phyloP scores from a whole-genome alignment of 2,329 filamentous ascomycete species.

The Cercospora beticola region DNA sequence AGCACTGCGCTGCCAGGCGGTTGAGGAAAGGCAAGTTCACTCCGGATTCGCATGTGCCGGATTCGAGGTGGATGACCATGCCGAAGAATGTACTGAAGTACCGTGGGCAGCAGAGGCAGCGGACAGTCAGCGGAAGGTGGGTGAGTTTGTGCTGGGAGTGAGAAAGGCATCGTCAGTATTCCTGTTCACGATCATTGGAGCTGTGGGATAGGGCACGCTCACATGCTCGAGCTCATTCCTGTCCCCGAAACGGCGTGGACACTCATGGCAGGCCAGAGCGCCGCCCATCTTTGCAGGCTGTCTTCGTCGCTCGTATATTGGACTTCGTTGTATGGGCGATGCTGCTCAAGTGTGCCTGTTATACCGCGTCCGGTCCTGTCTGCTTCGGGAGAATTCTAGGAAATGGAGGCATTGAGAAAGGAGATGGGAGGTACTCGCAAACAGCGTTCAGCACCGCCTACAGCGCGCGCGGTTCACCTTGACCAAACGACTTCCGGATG shows the following conservation, averaged over 20 bases:
- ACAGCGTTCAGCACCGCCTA: not conserved
- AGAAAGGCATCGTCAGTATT: not conserved
- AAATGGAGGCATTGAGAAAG: not conserved
- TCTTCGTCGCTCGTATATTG: not conserved
- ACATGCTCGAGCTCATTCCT: not conserved
- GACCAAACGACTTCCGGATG: not conserved
- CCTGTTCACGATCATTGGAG: not conserved
- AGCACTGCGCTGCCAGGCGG: slow-evolving; percentile 17
- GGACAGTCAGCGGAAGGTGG: not conserved
- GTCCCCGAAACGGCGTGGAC: not conserved
- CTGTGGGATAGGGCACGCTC: not conserved
- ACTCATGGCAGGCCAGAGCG: not conserved
- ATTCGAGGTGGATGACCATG: slow-evolving; percentile 23
- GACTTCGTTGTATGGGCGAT: not conserved
- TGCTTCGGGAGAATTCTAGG: not conserved
- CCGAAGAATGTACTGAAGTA: slow-evolving; percentile 18
- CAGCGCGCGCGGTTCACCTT: not conserved
- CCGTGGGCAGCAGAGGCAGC: slow-evolving; percentile 14
- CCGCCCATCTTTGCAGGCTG: not conserved
- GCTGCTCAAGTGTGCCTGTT: not conserved
- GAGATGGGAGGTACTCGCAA: not conserved
- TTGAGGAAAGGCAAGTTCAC: slow-evolving; percentile 10
- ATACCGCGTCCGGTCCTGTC: too few species aligned
- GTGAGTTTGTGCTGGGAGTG: not conserved
- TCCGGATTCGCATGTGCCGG: slow-evolving; percentile 13